Conservation (phyloP, 1,284 basidiomycete species). For the Naganishia sp. region DNA sequence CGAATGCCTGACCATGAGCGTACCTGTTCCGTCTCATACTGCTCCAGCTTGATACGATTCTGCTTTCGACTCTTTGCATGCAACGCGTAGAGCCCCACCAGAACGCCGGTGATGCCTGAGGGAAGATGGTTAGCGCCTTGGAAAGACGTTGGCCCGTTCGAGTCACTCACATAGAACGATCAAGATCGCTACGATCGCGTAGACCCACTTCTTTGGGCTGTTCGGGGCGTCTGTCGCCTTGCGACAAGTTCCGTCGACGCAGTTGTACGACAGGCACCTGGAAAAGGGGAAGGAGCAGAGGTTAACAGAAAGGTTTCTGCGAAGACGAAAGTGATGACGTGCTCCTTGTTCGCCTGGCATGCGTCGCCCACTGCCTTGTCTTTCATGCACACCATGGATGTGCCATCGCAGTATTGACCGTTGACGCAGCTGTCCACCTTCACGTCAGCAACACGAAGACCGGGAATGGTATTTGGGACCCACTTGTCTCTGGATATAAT, state of each 20-base stretch:
- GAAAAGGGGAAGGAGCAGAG: background rate
- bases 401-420: conserved; percentile 73
- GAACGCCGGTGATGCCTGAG: conserved; percentile 66
- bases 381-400: conserved; percentile 62
- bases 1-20: conserved; percentile 12
- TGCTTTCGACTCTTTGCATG: conserved; percentile 69
- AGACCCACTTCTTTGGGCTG: conserved; percentile 68
- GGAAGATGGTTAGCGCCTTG: background rate
- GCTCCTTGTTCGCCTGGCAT: conserved; percentile 81
- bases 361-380: conserved; percentile 61
- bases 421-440: conserved; percentile 46
- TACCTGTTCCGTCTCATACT: conserved; percentile 86
- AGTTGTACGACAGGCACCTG: conserved; percentile 77
- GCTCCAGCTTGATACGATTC: conserved; percentile 75
- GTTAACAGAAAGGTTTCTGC: background rate
- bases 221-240: conserved; percentile 63
- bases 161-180: conserved; percentile 65
- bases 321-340: conserved; percentile 37
- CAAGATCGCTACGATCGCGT: conserved; percentile 68
- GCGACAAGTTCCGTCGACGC: conserved; percentile 65
- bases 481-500: conserved; percentile 71
- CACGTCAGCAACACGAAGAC: background rate
- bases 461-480: conserved; percentile 22
- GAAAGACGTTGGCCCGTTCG: background rate
- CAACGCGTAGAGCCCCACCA: conserved; percentile 67